Evolutionary conservation across 805 yeast species (phyloP).

Genomic region (Candida sanyiensis): DNA sequence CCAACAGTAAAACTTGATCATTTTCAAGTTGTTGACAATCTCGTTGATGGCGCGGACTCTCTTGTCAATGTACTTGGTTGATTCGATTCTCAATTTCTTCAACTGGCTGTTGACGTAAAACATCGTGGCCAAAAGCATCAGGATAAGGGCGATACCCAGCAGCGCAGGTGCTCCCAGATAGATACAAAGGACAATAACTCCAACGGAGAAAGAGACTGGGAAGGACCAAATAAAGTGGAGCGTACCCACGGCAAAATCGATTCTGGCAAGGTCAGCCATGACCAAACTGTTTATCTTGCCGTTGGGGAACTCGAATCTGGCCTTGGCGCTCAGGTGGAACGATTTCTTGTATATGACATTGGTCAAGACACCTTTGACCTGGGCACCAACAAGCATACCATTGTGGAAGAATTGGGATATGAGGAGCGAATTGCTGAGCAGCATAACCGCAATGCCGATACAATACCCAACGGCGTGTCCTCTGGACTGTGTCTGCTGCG

Average conservation of each 20-base stretch:
- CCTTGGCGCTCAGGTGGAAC: slow-evolving; percentile 49
- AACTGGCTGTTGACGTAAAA: slow-evolving; percentile 45
- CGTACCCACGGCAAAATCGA: slow-evolving; percentile 70
- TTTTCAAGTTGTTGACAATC: slow-evolving; percentile 67
- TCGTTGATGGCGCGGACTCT: slow-evolving; percentile 78
- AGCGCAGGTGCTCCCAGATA: slow-evolving; percentile 71
- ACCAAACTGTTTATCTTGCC: slow-evolving; percentile 72
- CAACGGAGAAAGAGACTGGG: slow-evolving; percentile 58
- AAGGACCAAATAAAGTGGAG: slow-evolving; percentile 59
- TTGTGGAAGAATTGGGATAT: slow-evolving; percentile 61
- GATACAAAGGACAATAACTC: slow-evolving; percentile 56
- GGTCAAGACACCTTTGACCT: slow-evolving; percentile 63
- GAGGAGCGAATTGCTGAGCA: slow-evolving; percentile 40
- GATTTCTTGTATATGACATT: slow-evolving; percentile 68
- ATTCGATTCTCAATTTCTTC: slow-evolving; percentile 48
- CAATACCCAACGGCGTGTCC: slow-evolving; percentile 71
- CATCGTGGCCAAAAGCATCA: slow-evolving; percentile 36
- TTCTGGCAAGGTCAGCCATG: slow-evolving; percentile 76
- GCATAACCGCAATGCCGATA: slow-evolving; percentile 57
- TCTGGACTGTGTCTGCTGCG: slow-evolving; percentile 34
- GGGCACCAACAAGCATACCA: slow-evolving; percentile 62
- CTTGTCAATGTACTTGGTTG: slow-evolving; percentile 62
- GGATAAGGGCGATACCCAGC: slow-evolving; percentile 57
- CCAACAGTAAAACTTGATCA: slow-evolving; percentile 89
- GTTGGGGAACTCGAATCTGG: slow-evolving; percentile 55